A percentile compares a stretch with the other conserved stretches of the same genome.
Evolutionary conservation across 2,329 filamentous ascomycete species (phyloP).

Genomic region (Sporothrix pseudoabietina): DNA sequence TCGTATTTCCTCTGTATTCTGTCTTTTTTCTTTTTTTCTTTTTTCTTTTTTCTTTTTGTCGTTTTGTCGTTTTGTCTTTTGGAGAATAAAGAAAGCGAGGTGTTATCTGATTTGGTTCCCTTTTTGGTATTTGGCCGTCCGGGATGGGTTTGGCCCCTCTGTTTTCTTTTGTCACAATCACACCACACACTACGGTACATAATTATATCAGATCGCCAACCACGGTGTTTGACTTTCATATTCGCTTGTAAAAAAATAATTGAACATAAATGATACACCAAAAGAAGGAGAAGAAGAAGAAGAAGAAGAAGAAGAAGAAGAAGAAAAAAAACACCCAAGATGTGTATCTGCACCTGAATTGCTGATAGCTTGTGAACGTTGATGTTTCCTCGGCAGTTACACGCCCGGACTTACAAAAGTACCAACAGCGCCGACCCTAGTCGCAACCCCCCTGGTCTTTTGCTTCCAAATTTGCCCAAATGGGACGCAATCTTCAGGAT

Average conservation of each 20-base stretch:
- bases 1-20: neutral
- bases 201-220: neutral
- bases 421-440: neutral
- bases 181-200: neutral
- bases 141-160: neutral
- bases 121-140: neutral
- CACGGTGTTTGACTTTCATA: neutral
- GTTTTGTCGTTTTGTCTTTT: too few species aligned
- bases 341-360: neutral
- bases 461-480: constrained; percentile 7
- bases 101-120: neutral
- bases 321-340: too few species aligned
- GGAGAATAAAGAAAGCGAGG: constrained; percentile 9
- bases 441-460: neutral
- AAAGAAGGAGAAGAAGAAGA: too few species aligned
- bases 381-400: neutral
- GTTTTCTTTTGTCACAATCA: neutral
- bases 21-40: too few species aligned
- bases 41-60: too few species aligned
- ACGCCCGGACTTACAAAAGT: neutral
- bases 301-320: too few species aligned
- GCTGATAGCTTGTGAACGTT: neutral
- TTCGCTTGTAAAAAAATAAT: neutral
- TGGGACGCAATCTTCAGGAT: neutral
- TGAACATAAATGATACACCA: neutral